phyloP scores from a whole-genome alignment of 371 early-diverging fungal genomes.

The Apophysomyces variabilis region DNA sequence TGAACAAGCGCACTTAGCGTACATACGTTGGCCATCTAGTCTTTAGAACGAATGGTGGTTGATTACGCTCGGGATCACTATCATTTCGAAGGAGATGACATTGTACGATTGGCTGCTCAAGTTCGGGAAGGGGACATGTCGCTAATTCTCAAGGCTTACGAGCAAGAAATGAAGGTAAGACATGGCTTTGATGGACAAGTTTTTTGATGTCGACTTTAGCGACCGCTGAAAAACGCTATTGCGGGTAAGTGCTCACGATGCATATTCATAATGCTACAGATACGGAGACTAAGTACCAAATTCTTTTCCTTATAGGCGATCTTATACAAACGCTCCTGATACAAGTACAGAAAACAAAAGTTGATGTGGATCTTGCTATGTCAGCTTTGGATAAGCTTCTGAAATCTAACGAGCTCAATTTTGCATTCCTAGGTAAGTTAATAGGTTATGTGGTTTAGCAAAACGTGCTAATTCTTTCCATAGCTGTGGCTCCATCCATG shows the following conservation, averaged over 20 bases:
- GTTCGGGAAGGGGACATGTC: constrained; percentile 83
- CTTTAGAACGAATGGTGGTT: constrained; percentile 89
- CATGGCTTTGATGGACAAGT: background rate
- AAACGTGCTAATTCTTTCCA: background rate
- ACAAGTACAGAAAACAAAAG: constrained; percentile 89
- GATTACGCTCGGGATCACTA: constrained; percentile 76
- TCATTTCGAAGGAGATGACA: constrained; percentile 41
- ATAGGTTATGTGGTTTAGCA: background rate
- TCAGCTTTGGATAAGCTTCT: constrained; percentile 92
- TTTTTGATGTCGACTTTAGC: constrained; percentile 17
- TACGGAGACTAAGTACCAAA: background rate
- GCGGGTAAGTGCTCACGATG: constrained; percentile 22
- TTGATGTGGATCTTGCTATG: constrained; percentile 92
- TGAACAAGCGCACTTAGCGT: background rate
- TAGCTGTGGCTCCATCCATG: constrained; percentile 70
- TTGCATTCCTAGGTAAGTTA: constrained; percentile 75
- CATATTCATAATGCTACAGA: constrained; percentile 31
- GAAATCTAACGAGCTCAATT: constrained; percentile 94
- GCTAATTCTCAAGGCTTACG: constrained; percentile 78
- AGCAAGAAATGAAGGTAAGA: constrained; percentile 72
- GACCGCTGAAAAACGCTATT: constrained; percentile 67
- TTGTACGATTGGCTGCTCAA: constrained; percentile 40
- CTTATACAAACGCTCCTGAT: constrained; percentile 87
- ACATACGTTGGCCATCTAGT: constrained; percentile 38
- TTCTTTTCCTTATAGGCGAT: constrained; percentile 55